These are phyloP conservation scores for Daldinia eschscholtzii DNA, from an alignment of 2,329 filamentous ascomycete species.

Conservation along the genomic window DNA sequence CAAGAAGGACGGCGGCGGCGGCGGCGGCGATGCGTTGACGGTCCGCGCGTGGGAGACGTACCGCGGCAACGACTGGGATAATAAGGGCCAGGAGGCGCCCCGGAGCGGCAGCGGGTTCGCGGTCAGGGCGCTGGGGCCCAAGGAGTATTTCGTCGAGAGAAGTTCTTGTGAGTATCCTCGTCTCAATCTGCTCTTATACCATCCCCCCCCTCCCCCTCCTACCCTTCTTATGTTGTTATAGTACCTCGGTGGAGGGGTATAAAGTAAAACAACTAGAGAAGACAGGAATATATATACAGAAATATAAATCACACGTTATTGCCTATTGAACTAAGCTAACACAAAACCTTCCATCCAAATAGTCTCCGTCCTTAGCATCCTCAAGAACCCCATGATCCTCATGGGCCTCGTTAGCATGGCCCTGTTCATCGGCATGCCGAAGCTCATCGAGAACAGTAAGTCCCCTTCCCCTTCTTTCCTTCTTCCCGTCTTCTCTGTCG, in stretches of 20 bases:
- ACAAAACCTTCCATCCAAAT: not conserved
- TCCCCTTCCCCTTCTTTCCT: conserved; percentile 44
- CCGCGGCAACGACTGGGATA: conserved; percentile 89
- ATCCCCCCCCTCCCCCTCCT: not conserved
- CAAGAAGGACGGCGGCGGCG: conserved; percentile 43
- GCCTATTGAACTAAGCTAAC: conserved; percentile 23
- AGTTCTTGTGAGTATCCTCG: conserved; percentile 74
- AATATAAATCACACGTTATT: not conserved
- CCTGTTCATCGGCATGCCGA: conserved; percentile 92
- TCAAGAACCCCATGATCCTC: conserved; percentile 97
- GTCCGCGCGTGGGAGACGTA: conserved; percentile 85
- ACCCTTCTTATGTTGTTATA: too few relatives aligned
- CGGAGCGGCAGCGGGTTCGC: conserved; percentile 64
- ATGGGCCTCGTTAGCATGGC: conserved; percentile 86
- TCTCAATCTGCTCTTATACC: conserved; percentile 14
- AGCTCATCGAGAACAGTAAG: conserved; percentile 95
- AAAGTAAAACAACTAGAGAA: too few relatives aligned
- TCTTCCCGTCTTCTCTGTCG: conserved; percentile 12
- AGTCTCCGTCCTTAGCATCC: conserved; percentile 84
- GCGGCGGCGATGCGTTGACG: conserved; percentile 20
- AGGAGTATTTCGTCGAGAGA: conserved; percentile 83
- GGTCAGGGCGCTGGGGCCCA: conserved; percentile 70
- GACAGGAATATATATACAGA: not conserved
- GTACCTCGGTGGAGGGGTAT: too few relatives aligned
- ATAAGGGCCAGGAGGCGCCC: conserved; percentile 77